phyloP scores from a whole-genome alignment of 2,329 filamentous ascomycete species.

The Ciborinia camelliae region DNA sequence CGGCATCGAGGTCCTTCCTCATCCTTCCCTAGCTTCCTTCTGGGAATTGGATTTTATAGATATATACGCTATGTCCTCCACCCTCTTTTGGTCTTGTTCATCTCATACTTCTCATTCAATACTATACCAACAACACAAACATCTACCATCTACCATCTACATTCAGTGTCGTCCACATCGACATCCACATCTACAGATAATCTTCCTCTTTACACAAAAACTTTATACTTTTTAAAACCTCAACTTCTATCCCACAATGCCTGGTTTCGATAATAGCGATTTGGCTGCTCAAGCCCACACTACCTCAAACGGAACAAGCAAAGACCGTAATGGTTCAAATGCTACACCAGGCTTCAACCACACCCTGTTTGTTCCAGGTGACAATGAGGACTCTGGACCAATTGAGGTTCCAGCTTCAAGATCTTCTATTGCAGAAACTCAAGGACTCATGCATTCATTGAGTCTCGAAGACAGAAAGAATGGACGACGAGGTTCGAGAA shows the following conservation, averaged over 20 bases:
- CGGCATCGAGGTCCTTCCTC: conserved; percentile 19
- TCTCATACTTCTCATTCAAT: conserved; percentile 5
- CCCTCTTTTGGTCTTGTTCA: background rate
- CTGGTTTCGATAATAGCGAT: conserved; percentile 57
- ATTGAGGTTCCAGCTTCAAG: conserved; percentile 69
- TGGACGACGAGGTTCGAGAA: conserved; percentile 65
- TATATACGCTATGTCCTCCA: conserved; percentile 30
- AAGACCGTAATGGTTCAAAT: conserved; percentile 27
- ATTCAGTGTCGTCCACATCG: no score
- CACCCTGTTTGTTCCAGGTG: conserved; percentile 15
- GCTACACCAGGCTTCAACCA: conserved; percentile 17
- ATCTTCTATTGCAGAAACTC: conserved; percentile 64
- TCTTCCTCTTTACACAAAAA: background rate
- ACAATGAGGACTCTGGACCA: conserved; percentile 35
- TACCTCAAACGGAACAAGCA: conserved; percentile 21
- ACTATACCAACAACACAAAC: no score
- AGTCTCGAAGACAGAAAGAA: conserved; percentile 55
- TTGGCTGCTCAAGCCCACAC: conserved; percentile 42
- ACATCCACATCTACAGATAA: background rate
- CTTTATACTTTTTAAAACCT: background rate
- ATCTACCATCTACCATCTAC: no score
- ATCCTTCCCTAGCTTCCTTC: conserved; percentile 33
- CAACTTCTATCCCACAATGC: conserved; percentile 46
- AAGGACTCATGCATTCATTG: conserved; percentile 70
- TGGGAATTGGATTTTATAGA: conserved; percentile 23